Evolutionary conservation across 352 stramenopile species (phyloP).

Genomic region (Chrysophaeum taylorii): DNA sequence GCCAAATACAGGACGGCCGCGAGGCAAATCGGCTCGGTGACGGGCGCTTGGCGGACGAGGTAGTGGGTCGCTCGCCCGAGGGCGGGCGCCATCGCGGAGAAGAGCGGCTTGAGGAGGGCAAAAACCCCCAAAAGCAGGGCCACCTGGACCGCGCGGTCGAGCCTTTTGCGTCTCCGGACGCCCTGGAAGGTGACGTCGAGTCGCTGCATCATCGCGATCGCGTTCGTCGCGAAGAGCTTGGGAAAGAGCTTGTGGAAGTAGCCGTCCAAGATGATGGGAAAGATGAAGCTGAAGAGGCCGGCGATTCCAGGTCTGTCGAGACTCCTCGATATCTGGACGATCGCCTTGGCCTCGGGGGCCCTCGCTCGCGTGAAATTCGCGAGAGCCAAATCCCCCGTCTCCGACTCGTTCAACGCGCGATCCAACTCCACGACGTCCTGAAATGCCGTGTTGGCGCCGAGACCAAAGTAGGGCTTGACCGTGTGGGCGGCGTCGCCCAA

Average conservation of each 20-base stretch:
- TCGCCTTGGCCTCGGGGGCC: constrained; percentile 44
- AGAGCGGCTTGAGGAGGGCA: no score
- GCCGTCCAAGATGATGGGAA: constrained; percentile 58
- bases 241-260: constrained; percentile 55
- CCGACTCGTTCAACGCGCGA: constrained; percentile 34
- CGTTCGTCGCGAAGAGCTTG: constrained; percentile 54
- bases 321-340: constrained; percentile 51
- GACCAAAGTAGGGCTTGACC: constrained; percentile 66
- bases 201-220: constrained; percentile 59
- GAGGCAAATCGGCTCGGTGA: no score
- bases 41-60: no score
- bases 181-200: constrained; percentile 45
- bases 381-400: constrained; percentile 33
- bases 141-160: constrained; percentile 49
- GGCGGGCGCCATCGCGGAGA: no score
- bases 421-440: constrained; percentile 50
- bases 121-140: no score
- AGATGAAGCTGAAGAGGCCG: constrained; percentile 53
- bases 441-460: constrained; percentile 57
- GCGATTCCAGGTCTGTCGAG: constrained; percentile 47
- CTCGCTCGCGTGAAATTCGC: constrained; percentile 38
- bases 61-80: no score
- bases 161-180: constrained; percentile 42
- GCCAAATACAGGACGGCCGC: no score
- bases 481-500: constrained; percentile 54